These are phyloP conservation scores for Aureobasidium sp. DNA, from an alignment of 2,329 filamentous ascomycete species.

Conservation along the genomic window DNA sequence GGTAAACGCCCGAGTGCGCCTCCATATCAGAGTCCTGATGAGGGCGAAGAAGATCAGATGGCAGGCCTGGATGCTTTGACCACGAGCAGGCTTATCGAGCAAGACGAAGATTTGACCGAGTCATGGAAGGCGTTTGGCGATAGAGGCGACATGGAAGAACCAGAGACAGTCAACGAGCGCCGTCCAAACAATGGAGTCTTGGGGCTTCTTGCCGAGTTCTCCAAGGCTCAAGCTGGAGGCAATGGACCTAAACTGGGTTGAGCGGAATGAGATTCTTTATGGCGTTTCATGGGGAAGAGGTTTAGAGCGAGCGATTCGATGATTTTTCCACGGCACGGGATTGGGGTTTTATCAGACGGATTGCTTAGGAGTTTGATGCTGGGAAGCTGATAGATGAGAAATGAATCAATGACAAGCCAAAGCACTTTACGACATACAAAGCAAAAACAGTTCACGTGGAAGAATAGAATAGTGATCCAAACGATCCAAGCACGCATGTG, in stretches of 20 bases:
- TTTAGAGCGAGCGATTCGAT: neutral
- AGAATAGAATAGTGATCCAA: no score
- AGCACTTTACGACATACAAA: neutral
- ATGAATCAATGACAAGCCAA: neutral
- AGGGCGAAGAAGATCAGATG: slow-evolving; percentile 5
- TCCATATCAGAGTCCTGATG: slow-evolving; percentile 5
- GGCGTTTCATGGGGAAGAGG: neutral
- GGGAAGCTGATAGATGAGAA: neutral
- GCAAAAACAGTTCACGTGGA: neutral
- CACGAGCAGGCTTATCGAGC: slow-evolving; percentile 19
- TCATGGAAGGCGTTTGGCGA: slow-evolving; percentile 17
- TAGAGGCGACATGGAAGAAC: neutral
- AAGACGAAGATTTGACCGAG: slow-evolving; percentile 15
- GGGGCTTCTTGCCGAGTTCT: slow-evolving; percentile 18
- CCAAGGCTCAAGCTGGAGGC: slow-evolving; percentile 18
- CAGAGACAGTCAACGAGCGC: neutral
- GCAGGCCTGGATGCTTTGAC: slow-evolving; percentile 13
- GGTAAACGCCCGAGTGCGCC: neutral
- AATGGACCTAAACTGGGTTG: slow-evolving; percentile 17
- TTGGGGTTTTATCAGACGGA: neutral
- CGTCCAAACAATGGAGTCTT: slow-evolving; percentile 16
- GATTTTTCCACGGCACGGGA: neutral
- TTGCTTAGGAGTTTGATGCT: neutral
- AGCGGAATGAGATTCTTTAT: neutral
- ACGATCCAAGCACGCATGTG: no score